phyloP scores from a whole-genome alignment of 177 flowering plant species.

The Vitis hybrid region DNA sequence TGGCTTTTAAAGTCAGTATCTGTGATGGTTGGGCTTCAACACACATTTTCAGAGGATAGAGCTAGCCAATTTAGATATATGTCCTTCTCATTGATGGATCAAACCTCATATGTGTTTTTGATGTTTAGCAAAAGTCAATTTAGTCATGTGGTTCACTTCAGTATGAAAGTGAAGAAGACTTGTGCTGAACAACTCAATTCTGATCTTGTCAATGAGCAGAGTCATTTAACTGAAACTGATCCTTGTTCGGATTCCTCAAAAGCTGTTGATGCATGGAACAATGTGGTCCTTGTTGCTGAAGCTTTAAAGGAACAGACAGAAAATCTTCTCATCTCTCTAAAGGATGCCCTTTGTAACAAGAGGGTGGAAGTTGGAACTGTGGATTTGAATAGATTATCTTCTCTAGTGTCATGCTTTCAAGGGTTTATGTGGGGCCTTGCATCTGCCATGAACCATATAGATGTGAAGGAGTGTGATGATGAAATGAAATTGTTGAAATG shows the following conservation, averaged over 20 bases:
- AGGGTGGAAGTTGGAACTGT: conserved; percentile 16
- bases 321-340: conserved; percentile 23
- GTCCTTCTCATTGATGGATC: conserved; percentile 69
- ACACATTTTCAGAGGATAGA: conserved; percentile 28
- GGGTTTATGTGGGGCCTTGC: conserved; percentile 80
- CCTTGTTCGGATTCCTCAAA: conserved; percentile 19
- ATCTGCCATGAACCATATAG: conserved; percentile 35
- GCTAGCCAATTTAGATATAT: conserved; percentile 28
- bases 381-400: conserved; percentile 45
- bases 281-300: conserved; percentile 39
- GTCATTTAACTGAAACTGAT: conserved; percentile 20
- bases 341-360: conserved; percentile 21
- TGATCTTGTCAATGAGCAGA: conserved; percentile 11
- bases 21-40: conserved; percentile 36
- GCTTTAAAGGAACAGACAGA: conserved; percentile 46
- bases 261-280: conserved; percentile 35
- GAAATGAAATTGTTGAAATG: conserved; percentile 25
- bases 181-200: conserved; percentile 13
- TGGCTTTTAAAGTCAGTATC: conserved; percentile 74
- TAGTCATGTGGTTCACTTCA: conserved; percentile 20
- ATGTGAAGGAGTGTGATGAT: conserved; percentile 9
- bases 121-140: conserved; percentile 45
- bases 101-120: conserved; percentile 60
- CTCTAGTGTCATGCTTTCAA: conserved; percentile 55
- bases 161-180: conserved; percentile 13